Evolutionary conservation across 2,329 filamentous ascomycete species (phyloP).

Genomic region (Plenodomus lindquistii): DNA sequence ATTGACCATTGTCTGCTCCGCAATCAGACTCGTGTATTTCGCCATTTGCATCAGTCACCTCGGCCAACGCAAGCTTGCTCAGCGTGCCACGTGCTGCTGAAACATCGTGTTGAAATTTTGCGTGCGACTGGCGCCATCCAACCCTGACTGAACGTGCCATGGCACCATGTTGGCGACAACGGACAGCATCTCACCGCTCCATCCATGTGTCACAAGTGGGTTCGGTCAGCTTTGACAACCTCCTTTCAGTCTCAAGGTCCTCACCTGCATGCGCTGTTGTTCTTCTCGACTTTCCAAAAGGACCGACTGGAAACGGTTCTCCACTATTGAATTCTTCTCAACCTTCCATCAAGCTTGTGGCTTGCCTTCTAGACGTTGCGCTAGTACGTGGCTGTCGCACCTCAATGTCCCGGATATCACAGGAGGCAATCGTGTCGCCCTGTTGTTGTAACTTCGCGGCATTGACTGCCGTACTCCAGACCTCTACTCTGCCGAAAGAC

Average conservation of each 20-base stretch:
- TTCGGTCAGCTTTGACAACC: conserved; percentile 3
- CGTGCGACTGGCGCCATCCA: conserved; percentile 19
- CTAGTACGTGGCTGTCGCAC: no score
- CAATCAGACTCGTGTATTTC: not conserved
- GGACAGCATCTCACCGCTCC: conserved; percentile 16
- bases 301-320: no score
- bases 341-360: no score
- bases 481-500: no score
- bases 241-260: not conserved
- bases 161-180: conserved; percentile 16
- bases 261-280: conserved; percentile 16
- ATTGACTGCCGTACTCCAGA: no score
- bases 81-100: conserved; percentile 20
- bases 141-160: conserved; percentile 15
- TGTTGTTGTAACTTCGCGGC: no score
- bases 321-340: no score
- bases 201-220: not conserved
- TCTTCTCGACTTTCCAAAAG: not conserved
- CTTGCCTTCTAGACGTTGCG: no score
- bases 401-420: not conserved
- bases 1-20: conserved; percentile 4
- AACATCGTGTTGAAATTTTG: conserved; percentile 18
- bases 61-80: conserved; percentile 6
- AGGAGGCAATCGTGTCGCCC: no score
- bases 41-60: conserved; percentile 5